A percentile compares a stretch with the other conserved stretches of the same genome.
These are phyloP conservation scores for Nakazawaea holstii DNA, from an alignment of 805 yeast species.

Conservation along the genomic window DNA sequence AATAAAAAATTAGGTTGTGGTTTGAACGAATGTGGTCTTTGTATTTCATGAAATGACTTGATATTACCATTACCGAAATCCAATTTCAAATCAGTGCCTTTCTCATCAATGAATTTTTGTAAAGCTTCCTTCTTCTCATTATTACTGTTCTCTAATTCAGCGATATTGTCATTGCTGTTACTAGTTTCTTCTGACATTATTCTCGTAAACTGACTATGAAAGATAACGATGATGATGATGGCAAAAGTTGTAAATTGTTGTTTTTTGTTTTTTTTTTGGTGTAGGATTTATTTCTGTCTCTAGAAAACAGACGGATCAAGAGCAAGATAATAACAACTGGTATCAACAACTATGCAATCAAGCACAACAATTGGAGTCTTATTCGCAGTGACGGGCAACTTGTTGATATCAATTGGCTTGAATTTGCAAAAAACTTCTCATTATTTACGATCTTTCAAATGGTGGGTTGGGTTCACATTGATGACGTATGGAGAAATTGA, in stretches of 20 bases:
- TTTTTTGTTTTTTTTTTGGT: conserved; percentile 8
- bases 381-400: conserved; percentile 21
- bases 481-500: conserved; percentile 41
- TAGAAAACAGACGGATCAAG: neutral
- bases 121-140: neutral
- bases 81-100: conserved; percentile 2
- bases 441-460: conserved; percentile 19
- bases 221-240: too few relatives aligned
- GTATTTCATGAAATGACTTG: conserved; percentile 10
- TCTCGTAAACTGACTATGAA: neutral
- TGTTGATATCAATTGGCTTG: conserved; percentile 22
- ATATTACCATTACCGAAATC: conserved; percentile 4
- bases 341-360: neutral
- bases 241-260: neutral
- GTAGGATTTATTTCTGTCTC: neutral
- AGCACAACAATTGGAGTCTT: conserved; percentile 18
- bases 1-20: conserved; percentile 8
- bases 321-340: too few relatives aligned
- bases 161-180: conserved; percentile 4
- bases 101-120: conserved; percentile 2
- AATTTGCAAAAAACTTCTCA: conserved; percentile 25
- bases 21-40: conserved; percentile 4
- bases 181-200: conserved; percentile 3
- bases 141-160: neutral
- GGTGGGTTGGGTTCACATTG: conserved; percentile 38